Percentiles rank a stretch among this genome's conserved stretches.
Conservation (phyloP, 192 early-diverging fungal species). For the Mortierella alpina region DNA sequence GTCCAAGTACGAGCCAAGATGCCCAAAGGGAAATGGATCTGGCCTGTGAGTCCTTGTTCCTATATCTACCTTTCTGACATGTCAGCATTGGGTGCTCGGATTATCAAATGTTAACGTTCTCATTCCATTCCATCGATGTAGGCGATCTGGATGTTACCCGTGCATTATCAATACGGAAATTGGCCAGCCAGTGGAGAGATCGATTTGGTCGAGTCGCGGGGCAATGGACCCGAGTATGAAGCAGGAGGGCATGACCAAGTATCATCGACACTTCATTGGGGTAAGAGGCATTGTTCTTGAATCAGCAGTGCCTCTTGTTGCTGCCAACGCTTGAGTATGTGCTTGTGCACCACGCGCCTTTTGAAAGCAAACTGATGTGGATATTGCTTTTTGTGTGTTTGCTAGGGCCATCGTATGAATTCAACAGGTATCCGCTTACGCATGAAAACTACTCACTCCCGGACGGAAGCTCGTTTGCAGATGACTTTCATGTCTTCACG, state of each 20-base stretch:
- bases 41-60: slow-evolving; percentile 40
- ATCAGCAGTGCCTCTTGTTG: not conserved
- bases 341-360: not conserved
- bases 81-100: not conserved
- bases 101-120: not conserved
- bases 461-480: slow-evolving; percentile 56
- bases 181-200: slow-evolving; percentile 76
- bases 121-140: slow-evolving; percentile 5
- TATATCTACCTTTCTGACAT: no score
- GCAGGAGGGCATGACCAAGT: slow-evolving; percentile 51
- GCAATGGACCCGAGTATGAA: slow-evolving; percentile 59
- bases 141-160: slow-evolving; percentile 73
- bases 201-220: slow-evolving; percentile 67
- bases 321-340: not conserved
- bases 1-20: slow-evolving; percentile 68
- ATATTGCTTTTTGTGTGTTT: not conserved
- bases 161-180: slow-evolving; percentile 61
- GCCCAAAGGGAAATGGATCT: slow-evolving; percentile 66
- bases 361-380: not conserved
- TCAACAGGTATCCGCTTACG: slow-evolving; percentile 61
- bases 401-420: slow-evolving; percentile 54
- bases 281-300: slow-evolving; percentile 5
- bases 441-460: slow-evolving; percentile 54
- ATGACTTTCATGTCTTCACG: slow-evolving; percentile 66
- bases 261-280: slow-evolving; percentile 72